Conservation (phyloP, 1,284 basidiomycete species). For the Pascua guehoae region DNA sequence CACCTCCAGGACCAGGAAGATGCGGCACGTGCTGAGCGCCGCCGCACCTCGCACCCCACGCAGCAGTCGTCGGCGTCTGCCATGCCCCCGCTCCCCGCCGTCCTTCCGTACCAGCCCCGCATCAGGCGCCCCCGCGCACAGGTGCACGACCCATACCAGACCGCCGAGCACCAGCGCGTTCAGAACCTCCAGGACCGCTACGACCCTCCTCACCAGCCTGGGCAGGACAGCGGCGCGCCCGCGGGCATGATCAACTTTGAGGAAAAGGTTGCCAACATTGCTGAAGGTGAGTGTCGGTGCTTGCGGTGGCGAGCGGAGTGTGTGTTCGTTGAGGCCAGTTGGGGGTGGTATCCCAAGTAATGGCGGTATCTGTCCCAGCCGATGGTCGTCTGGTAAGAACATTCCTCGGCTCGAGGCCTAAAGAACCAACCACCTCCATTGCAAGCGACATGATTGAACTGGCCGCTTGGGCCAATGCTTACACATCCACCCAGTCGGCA, state of each 20-base stretch:
- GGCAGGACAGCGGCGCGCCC: constrained; percentile 16
- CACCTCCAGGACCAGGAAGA: constrained; percentile 44
- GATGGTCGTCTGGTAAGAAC: too few species aligned
- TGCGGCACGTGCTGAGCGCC: not conserved
- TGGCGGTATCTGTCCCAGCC: too few species aligned
- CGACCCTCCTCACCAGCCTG: constrained; percentile 1
- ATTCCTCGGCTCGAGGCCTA: too few species aligned
- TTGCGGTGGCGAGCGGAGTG: too few species aligned
- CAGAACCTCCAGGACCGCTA: constrained; percentile 9
- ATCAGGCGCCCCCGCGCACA: constrained; percentile 28
- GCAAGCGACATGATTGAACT: too few species aligned
- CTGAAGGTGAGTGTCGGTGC: constrained; percentile 32
- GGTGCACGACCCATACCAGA: constrained; percentile 10
- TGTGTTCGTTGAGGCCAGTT: too few species aligned
- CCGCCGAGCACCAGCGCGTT: not conserved
- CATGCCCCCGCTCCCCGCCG: constrained; percentile 7
- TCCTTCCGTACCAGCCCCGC: constrained; percentile 46
- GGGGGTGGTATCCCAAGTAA: too few species aligned
- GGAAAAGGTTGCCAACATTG: constrained; percentile 42
- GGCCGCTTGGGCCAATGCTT: not conserved
- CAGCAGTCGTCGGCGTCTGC: not conserved
- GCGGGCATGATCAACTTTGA: constrained; percentile 41
- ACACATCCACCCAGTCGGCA: constrained; percentile 29
- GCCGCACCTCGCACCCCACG: not conserved
- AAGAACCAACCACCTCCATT: too few species aligned